Base-by-base conservation (phyloP, 768 basidiomycete species). In the Sarcomyxa edulis region DNA sequence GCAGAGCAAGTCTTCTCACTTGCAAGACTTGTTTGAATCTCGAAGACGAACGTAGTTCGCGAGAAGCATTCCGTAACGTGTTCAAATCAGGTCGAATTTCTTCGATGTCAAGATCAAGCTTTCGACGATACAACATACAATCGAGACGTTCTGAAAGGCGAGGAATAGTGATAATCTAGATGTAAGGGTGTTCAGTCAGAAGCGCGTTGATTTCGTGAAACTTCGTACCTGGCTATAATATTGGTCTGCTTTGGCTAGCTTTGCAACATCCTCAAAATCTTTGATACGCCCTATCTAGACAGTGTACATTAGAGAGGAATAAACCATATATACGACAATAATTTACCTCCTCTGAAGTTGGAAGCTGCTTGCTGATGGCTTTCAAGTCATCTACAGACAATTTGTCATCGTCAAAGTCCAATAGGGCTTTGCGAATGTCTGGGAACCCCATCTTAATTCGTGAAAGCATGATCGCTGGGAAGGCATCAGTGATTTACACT, bases 21-120 rank as follows among this genome's bases (percentile, higher is more conserved):
- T 81, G 77, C 11, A 96, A 61, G 2, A 84, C 73, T 34, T 69
- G 67, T 58, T 77, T 84, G 59, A 95, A 85, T 46, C 71, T 74
- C 5, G 40, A 34, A 2, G 86, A 89, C 2, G 62, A 54, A 15
- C 74, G 76, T 18, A 95, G 57, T 53, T 95, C 86, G 12, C 65
- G 64, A 26, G 76, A 80, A 0, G 89, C 90, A 39, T 74, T 73
- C 28, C 79, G 72, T 15, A 95, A 50, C 7, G 78, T 80, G 47
- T 81, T 74, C 9, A 97, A 56, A 43, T 95, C 91, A 0, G 89
- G 88, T 15, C 83, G 74, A 25, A 87, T 70, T 62, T 97, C 92
- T 43, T 80, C 86, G 23, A 92, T 69, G 28, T 90, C 88, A 30
- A 91, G 53, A 34, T 93, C 87, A 10, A 95, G 69, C 46, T 78